Percentiles rank a stretch among this genome's conserved stretches.
These are phyloP conservation scores for Cochlearia excelsa DNA, from an alignment of 345 rosid genomes.

Conservation along the genomic window DNA sequence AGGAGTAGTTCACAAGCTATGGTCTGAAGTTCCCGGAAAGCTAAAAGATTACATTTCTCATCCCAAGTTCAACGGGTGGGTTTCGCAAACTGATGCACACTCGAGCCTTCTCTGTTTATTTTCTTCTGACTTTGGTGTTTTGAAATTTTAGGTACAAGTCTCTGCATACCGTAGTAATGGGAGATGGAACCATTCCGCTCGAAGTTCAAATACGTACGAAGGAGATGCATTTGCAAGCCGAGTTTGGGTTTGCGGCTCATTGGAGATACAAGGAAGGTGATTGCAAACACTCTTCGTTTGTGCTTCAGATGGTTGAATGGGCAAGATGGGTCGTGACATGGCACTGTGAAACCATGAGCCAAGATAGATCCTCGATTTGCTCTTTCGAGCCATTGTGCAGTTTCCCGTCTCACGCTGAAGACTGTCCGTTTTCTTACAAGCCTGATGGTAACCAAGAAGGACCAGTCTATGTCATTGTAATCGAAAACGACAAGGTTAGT, in stretches of 20 bases:
- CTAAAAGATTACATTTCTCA: slow-evolving; percentile 73
- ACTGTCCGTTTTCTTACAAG: slow-evolving; percentile 74
- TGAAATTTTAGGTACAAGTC: slow-evolving; percentile 65
- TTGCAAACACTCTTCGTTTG: slow-evolving; percentile 69
- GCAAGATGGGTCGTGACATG: slow-evolving; percentile 93
- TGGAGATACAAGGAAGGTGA: slow-evolving; percentile 98
- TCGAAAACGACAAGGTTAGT: slow-evolving; percentile 84
- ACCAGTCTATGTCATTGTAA: slow-evolving; percentile 72
- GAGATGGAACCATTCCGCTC: slow-evolving; percentile 68
- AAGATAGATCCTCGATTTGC: slow-evolving; percentile 48
- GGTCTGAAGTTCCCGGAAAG: slow-evolving; percentile 90
- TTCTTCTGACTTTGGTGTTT: slow-evolving; percentile 28
- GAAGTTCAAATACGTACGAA: slow-evolving; percentile 94
- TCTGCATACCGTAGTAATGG: slow-evolving; percentile 79
- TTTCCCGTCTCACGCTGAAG: slow-evolving; percentile 73
- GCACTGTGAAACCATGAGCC: slow-evolving; percentile 89
- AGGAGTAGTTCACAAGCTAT: slow-evolving; percentile 61
- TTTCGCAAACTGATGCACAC: slow-evolving; percentile 9
- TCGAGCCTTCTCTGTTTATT: not conserved
- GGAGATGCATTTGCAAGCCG: slow-evolving; percentile 95
- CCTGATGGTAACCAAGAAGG: slow-evolving; percentile 57
- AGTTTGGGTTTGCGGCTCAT: slow-evolving; percentile 97
- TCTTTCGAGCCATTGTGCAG: slow-evolving; percentile 55
- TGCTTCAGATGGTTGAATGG: slow-evolving; percentile 98
- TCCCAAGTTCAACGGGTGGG: slow-evolving; percentile 90